Evolutionary conservation across 495 filamentous ascomycete species (phyloP).

Genomic region (Lasiosphaeriaceae sp.): DNA sequence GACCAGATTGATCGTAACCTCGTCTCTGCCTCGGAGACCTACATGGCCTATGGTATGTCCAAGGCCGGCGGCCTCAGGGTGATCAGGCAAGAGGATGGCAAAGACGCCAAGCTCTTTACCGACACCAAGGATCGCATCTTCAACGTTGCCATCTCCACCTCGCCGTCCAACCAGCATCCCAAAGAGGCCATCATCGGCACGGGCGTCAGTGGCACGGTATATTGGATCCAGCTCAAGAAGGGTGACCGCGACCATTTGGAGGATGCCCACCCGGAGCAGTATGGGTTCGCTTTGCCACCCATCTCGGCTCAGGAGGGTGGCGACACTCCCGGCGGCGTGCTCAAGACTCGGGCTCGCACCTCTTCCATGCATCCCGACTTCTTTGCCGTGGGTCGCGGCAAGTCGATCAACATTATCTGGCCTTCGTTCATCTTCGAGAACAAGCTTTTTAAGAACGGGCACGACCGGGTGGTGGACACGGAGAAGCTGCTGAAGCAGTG

Average conservation of each 20-base stretch:
- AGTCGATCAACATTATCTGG: conserved; percentile 89
- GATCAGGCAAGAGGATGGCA: conserved; percentile 89
- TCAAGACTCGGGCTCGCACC: conserved; percentile 91
- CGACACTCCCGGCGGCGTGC: conserved; percentile 78
- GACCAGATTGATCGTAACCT: conserved; percentile 94
- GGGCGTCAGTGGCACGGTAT: conserved; percentile 87
- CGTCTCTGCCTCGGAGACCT: conserved; percentile 81
- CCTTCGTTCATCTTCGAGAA: conserved; percentile 69
- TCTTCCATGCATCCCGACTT: conserved; percentile 84
- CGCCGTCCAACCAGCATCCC: conserved; percentile 42
- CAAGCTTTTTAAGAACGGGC: conserved; percentile 65
- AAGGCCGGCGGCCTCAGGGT: conserved; percentile 89
- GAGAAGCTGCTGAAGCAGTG: conserved; percentile 84
- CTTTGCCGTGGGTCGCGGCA: conserved; percentile 92
- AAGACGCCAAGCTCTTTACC: conserved; percentile 82
- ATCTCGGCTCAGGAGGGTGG: conserved; percentile 64
- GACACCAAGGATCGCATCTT: conserved; percentile 86
- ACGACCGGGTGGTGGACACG: conserved; percentile 69
- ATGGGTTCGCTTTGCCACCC: conserved; percentile 79
- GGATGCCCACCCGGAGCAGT: conserved; percentile 64
- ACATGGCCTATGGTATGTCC: conserved; percentile 88
- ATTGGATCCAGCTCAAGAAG: conserved; percentile 77
- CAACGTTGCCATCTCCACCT: conserved; percentile 77
- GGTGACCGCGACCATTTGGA: conserved; percentile 70
- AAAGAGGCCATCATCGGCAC: conserved; percentile 85